Evolutionary conservation across 2,329 filamentous ascomycete genomes (phyloP), one percentile per base, ranked within the genome.

Genomic region (Lachnum nothofagi): DNA sequence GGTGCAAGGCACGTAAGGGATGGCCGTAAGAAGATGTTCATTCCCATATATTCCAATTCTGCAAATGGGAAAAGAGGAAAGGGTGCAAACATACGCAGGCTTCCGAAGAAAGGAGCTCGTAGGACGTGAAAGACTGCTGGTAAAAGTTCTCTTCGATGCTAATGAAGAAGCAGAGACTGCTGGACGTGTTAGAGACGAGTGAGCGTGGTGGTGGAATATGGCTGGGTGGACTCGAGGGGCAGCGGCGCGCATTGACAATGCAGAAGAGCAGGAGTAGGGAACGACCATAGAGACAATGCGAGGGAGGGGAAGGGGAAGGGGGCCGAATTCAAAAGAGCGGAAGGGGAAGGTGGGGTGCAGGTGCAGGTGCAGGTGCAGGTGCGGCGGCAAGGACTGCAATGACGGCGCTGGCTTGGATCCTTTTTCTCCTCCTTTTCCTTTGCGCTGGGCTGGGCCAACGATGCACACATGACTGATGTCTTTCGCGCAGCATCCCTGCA

Each of bases 181-280:
- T 23, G 62, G 60, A 24, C 61, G 61, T 38, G 50, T 47, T 37
- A 56, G 49, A 37, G 47, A 8, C 7, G 31, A 52, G 57, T 54
- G 35, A 59, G 39, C 54, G 58, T 55, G 34, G 60, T 55, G 22
- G 55, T 44, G 49, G 20, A 39, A 24, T 16, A 39, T 39, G 10
- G 17, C 10, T 39, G 34, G 12, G 17, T 60, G 55, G 42, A 60
- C 45, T 53, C 60, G 44, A 43, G 53, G 56, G 42, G 51, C 59
- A 31, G 59, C 50, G 53, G 59, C 46, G 60, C 60, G 62, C 62
- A 65, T 65, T 59, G 59, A 52, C 52, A 53, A 33, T 41, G 43
- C 48, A 39, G 41, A 31, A 42, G 34, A 52, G 53, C 39, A 31
- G 44, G 40, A 49, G 42, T 39, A 38, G 49, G 51, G 46, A 47